Base-by-base conservation (phyloP, 441 rosid species). In the Adansonia rubrostipa region DNA sequence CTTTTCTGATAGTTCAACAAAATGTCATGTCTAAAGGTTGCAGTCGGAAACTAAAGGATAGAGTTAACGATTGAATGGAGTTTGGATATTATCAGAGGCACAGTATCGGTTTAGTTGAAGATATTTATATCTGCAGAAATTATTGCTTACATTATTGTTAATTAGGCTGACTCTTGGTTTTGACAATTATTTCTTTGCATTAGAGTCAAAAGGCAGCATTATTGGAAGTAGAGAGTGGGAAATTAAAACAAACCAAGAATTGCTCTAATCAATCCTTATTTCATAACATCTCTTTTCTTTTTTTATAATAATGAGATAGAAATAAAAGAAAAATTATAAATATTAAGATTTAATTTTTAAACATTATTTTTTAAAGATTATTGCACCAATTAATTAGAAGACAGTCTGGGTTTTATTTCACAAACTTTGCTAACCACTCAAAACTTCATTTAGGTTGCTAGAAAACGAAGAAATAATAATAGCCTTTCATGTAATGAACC, bases 121-220 rank as follows among this genome's bases (percentile, higher is more conserved):
- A 57, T 33, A 15, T 19, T 19, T 8, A 9, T 36, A 13, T 62
- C 42, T 11, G 53, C 15, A 36, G 51, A 28, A 77, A 67, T 57
- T 8, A 80, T 63, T 61, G 45, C 1, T n/a, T 62, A 20, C 20
- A 70, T 51, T 47, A 47, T 45, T 47, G 17, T 58, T 28, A 60
- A 48, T n/a, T 0, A 28, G 51, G 36, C 54, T 63, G 36, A 45
- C 24, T 53, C 44, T 54, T 44, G 44, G 70, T 44, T 28, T 70
- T 40, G 75, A 71, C 44, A 79, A 69, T 71, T 3, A 74, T 79
- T 33, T 24, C 20, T 57, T 24, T 5, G 14, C 6, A 28, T 19
- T 71, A 66, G 60, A 73, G 82, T 85, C 85, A 81, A 83, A 78
- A 69, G 42, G 36, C 70, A 24, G 48, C 28, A 75, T 75, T 48